Conservation (phyloP, 441 rosid species). For the Gossypium davidsonii region DNA sequence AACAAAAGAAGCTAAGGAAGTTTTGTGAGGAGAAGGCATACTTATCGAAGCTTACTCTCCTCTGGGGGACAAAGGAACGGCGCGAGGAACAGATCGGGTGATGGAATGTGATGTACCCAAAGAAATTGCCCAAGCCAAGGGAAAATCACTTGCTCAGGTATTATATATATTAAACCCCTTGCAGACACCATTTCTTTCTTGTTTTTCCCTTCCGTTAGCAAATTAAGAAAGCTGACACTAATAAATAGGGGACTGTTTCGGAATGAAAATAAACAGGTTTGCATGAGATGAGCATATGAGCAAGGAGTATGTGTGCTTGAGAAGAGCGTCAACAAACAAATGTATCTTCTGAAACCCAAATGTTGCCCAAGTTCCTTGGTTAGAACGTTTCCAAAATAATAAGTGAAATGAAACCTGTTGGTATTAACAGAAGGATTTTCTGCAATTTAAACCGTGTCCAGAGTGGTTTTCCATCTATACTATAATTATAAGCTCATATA, state of each 20-base stretch:
- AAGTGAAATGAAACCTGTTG: background rate
- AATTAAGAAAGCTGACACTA: no score
- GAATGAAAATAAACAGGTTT: slow-evolving; percentile 6
- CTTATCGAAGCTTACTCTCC: slow-evolving; percentile 35
- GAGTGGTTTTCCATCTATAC: background rate
- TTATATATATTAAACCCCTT: background rate
- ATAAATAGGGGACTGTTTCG: no score
- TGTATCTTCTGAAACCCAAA: background rate
- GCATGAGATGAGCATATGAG: slow-evolving; percentile 27
- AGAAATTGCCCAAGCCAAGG: slow-evolving; percentile 29
- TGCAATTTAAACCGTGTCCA: background rate
- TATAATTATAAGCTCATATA: background rate
- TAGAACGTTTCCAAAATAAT: background rate
- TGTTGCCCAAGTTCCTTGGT: background rate
- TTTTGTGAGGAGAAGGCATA: slow-evolving; percentile 28
- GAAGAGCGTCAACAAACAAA: slow-evolving; percentile 23
- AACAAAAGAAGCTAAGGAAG: slow-evolving; percentile 35
- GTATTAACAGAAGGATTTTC: background rate
- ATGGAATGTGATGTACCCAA: slow-evolving; percentile 30
- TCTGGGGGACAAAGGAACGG: slow-evolving; percentile 34
- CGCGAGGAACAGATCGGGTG: slow-evolving; percentile 34
- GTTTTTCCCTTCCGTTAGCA: no score
- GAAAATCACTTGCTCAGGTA: slow-evolving; percentile 40
- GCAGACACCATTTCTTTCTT: no score
- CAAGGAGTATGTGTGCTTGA: slow-evolving; percentile 19